phyloP scores from a whole-genome alignment of 805 yeast species.

The Blastobotrys parvus region DNA sequence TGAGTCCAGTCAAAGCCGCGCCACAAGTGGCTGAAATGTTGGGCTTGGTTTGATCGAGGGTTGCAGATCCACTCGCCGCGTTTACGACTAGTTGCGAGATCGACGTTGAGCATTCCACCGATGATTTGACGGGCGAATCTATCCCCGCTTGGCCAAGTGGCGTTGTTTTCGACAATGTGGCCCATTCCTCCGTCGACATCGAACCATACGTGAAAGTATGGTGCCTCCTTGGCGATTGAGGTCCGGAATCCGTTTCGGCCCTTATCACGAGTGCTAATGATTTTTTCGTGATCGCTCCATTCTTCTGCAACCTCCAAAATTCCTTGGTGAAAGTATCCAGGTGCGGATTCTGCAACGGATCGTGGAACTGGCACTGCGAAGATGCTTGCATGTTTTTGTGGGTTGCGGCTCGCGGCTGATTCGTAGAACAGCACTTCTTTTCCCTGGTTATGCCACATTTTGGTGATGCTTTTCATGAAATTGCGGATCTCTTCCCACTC shows the following conservation, averaged over 20 bases:
- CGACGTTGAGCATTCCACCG: conserved; percentile 38
- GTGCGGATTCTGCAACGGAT: conserved; percentile 25
- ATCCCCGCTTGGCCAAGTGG: conserved; percentile 40
- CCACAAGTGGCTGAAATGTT: not conserved
- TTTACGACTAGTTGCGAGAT: conserved; percentile 30
- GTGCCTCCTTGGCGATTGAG: conserved; percentile 39
- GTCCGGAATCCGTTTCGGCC: conserved; percentile 23
- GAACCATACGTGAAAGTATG: conserved; percentile 46
- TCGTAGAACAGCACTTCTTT: conserved; percentile 40
- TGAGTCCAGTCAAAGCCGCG: not conserved
- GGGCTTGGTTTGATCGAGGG: not conserved
- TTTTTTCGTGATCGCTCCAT: conserved; percentile 31
- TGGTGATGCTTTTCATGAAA: conserved; percentile 35
- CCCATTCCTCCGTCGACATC: conserved; percentile 41
- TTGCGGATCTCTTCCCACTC: conserved; percentile 38
- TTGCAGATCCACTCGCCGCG: conserved; percentile 24
- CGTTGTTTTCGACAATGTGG: conserved; percentile 38
- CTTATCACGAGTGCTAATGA: conserved; percentile 33
- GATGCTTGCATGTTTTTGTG: conserved; percentile 33
- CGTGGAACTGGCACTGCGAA: conserved; percentile 38
- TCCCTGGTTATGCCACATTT: conserved; percentile 32
- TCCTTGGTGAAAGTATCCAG: conserved; percentile 37
- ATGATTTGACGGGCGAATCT: conserved; percentile 37
- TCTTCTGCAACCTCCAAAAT: conserved; percentile 33
- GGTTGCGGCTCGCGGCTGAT: conserved; percentile 27